Evolutionary conservation across 2,329 filamentous ascomycete species (phyloP), one percentile per base, ranked within the genome.

Genomic region (Xylogone sp.): DNA sequence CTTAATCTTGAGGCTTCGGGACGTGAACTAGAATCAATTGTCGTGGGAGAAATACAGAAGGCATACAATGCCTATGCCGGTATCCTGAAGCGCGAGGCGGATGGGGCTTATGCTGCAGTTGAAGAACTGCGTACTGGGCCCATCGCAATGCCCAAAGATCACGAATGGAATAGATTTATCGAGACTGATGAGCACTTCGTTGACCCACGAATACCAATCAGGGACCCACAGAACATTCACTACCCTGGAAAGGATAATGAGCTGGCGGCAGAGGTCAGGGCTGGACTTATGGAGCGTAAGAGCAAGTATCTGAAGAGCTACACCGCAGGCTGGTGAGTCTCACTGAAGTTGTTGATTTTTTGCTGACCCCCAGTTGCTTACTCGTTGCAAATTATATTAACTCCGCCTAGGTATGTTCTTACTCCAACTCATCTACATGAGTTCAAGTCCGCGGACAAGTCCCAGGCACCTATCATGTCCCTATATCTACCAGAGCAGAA

Each of bases 291-390:
- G 31, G 94, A 99, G 75, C 87, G 94, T 59, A 97, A 97, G 83
- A 96, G 91, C 80, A 99, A 97, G 68, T 99, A 97, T 65, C 75
- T 99, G 55, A 97, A 97, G 76, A 97, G 92, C 68, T 97, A 97
- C 69, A 94, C 92, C 7, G 88, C 91, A 16, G 52, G 52, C 29
- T 54, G 52, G 52, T 54, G 22, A 46, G 49, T 47, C 19, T 31
- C 45, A n/a, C 45, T 29, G 46, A 43, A n/a, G n/a, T n/a, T n/a
- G n/a, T n/a, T n/a, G n/a, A n/a, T n/a, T n/a, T n/a, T n/a, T n/a
- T n/a, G n/a, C n/a, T n/a, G n/a, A n/a, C n/a, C n/a, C n/a, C n/a
- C n/a, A n/a, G n/a, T n/a, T n/a, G n/a, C n/a, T n/a, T n/a, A n/a
- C n/a, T n/a, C n/a, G n/a, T n/a, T n/a, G n/a, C n/a, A n/a, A 12